Evolutionary conservation across 2,329 filamentous ascomycete genomes (phyloP).

Genomic region (Aspergillus piperis): DNA sequence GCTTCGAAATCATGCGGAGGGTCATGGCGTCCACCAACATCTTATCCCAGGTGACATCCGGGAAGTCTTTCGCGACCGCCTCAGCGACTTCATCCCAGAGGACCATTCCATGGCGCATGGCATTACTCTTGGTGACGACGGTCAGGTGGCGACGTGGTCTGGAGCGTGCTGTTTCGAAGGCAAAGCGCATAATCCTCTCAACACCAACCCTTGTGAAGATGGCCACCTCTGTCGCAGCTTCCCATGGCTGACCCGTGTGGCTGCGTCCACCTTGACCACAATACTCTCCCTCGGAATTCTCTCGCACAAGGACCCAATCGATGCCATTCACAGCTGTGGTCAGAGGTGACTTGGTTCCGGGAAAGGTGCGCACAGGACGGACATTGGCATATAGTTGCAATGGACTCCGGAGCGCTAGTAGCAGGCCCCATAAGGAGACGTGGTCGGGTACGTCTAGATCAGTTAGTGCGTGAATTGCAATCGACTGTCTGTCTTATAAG

Average conservation of each 20-base stretch:
- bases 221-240: conserved; percentile 55
- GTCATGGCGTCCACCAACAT: conserved; percentile 62
- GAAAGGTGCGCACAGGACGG: conserved; percentile 53
- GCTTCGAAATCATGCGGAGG: conserved; percentile 55
- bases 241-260: conserved; percentile 54
- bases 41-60: conserved; percentile 55
- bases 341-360: conserved; percentile 54
- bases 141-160: conserved; percentile 53
- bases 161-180: conserved; percentile 54
- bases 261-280: conserved; percentile 57
- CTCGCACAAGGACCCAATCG: conserved; percentile 58
- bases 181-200: conserved; percentile 55
- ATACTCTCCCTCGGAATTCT: conserved; percentile 60
- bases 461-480: not conserved
- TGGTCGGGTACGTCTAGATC: conserved; percentile 55
- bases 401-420: conserved; percentile 58
- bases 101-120: conserved; percentile 58
- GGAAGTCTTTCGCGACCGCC: conserved; percentile 51
- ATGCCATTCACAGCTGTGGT: conserved; percentile 51
- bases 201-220: conserved; percentile 57
- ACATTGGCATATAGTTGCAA: conserved; percentile 61
- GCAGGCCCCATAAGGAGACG: conserved; percentile 58
- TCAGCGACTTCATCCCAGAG: conserved; percentile 58
- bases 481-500: no score
- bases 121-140: conserved; percentile 58